A percentile compares a stretch with the other conserved stretches of the same genome.
Evolutionary conservation across 2,329 filamentous ascomycete species (phyloP).

Genomic region (Neospermospora avenae): DNA sequence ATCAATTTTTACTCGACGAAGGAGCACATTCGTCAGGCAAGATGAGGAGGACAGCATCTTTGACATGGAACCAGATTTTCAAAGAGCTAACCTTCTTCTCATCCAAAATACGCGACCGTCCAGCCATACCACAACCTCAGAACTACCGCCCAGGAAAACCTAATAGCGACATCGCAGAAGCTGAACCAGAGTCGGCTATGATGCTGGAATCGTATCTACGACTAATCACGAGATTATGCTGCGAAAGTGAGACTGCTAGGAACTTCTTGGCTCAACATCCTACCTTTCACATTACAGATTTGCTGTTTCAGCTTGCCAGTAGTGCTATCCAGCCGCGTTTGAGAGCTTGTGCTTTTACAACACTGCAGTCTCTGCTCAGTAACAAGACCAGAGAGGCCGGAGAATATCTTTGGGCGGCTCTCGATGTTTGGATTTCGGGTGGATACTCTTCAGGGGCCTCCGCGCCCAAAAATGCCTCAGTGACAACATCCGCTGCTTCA

Average conservation of each 20-base stretch:
- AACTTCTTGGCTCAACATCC: conserved; percentile 66
- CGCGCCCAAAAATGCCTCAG: conserved; percentile 35
- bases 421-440: conserved; percentile 78
- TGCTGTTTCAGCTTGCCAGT: conserved; percentile 75
- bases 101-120: conserved; percentile 71
- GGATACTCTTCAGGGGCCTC: conserved; percentile 46
- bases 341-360: conserved; percentile 78
- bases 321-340: conserved; percentile 73
- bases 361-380: conserved; percentile 70
- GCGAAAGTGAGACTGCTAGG: conserved; percentile 69
- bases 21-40: conserved; percentile 70
- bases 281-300: conserved; percentile 66
- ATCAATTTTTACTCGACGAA: conserved; percentile 88
- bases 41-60: conserved; percentile 75
- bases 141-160: conserved; percentile 58
- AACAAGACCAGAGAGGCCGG: conserved; percentile 67
- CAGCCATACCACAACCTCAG: conserved; percentile 51
- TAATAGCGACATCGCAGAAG: conserved; percentile 66
- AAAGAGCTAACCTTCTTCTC: conserved; percentile 85
- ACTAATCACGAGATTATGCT: conserved; percentile 77
- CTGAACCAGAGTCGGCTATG: conserved; percentile 87
- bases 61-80: conserved; percentile 93
- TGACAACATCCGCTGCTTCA: conserved; percentile 34
- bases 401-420: conserved; percentile 71
- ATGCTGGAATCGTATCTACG: conserved; percentile 95